Conservation (phyloP, 2,329 filamentous ascomycete species). For the Epichloe festucae region DNA sequence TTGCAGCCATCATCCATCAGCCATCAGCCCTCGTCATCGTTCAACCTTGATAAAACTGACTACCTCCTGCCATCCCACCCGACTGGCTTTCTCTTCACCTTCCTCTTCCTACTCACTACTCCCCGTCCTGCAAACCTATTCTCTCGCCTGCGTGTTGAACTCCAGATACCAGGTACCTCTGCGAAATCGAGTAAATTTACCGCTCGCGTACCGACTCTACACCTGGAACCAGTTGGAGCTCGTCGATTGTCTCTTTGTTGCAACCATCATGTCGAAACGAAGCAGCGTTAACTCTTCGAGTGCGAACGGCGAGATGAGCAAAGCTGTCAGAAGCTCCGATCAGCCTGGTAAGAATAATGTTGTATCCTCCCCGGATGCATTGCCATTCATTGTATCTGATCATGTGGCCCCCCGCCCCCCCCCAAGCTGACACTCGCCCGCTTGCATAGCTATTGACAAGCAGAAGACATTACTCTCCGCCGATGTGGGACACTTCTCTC, state of each 20-base stretch:
- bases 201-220: not conserved
- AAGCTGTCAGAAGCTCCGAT: conserved; percentile 15
- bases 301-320: conserved; percentile 15
- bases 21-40: not conserved
- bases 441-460: conserved; percentile 49
- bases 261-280: conserved; percentile 49
- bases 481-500: conserved; percentile 61
- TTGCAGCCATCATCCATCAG: not conserved
- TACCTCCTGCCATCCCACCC: not conserved
- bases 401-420: not conserved
- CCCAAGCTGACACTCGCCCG: not conserved
- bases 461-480: conserved; percentile 60
- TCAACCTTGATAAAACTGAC: not conserved
- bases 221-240: not conserved
- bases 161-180: not conserved
- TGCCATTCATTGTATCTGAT: too few species aligned
- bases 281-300: conserved; percentile 26
- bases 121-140: too few species aligned
- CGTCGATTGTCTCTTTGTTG: not conserved
- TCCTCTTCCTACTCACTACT: conserved; percentile 20
- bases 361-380: not conserved
- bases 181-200: not conserved
- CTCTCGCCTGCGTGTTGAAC: not conserved
- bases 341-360: conserved; percentile 19
- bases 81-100: not conserved